phyloP scores from a whole-genome alignment of 202 grass and related monocot species.

The Schoenoplectus tabernaemontani region DNA sequence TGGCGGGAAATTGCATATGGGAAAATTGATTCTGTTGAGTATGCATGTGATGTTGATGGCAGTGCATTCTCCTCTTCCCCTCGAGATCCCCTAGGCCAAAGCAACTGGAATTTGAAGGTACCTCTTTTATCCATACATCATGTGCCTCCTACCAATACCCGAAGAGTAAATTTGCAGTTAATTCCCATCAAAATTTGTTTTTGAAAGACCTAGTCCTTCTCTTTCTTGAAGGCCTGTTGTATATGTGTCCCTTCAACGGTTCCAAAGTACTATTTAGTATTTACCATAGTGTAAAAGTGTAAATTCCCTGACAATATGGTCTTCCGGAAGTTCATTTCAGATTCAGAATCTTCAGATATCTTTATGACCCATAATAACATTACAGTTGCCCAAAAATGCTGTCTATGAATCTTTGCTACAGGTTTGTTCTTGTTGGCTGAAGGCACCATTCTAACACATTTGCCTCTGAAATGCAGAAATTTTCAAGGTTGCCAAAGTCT shows the following conservation, averaged over 20 bases:
- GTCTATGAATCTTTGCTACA: not conserved
- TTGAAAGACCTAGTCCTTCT: not conserved
- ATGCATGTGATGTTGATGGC: slow-evolving; percentile 98
- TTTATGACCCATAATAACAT: not conserved
- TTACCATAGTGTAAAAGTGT: not conserved
- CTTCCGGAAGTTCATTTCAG: not conserved
- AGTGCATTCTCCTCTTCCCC: slow-evolving; percentile 95
- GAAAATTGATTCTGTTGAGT: slow-evolving; percentile 89
- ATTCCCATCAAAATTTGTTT: not conserved
- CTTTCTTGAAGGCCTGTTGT: not conserved
- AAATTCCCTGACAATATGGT: not conserved
- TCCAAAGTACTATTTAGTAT: not conserved
- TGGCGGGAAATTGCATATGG: slow-evolving; percentile 97
- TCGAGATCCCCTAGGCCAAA: slow-evolving; percentile 73
- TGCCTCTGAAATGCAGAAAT: slow-evolving; percentile 38
- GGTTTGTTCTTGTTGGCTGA: not conserved
- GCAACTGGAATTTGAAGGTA: slow-evolving; percentile 98
- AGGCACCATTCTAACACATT: not conserved
- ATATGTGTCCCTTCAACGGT: not conserved
- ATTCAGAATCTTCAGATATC: not conserved
- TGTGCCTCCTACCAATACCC: not conserved
- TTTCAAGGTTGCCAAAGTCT: slow-evolving; percentile 75
- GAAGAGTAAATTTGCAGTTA: not conserved
- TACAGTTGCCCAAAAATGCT: not conserved
- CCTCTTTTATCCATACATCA: not conserved